Percentiles rank a stretch among this genome's conserved stretches.
These are phyloP conservation scores for Hirschioporus abietinus DNA, from an alignment of 768 basidiomycete species.

Conservation along the genomic window DNA sequence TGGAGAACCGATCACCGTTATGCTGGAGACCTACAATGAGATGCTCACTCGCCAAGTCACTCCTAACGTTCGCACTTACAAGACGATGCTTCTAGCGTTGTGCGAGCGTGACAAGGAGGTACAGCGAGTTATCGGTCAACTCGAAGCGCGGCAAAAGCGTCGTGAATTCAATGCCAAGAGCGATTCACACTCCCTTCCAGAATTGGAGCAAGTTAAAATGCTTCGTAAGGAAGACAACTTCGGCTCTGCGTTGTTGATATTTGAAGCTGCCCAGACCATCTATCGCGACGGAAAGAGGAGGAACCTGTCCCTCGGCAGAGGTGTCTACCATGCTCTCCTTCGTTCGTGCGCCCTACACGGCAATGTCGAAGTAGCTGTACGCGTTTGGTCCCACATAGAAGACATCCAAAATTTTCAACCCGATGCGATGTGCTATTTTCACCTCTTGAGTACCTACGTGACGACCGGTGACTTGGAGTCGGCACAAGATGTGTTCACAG, in stretches of 20 bases:
- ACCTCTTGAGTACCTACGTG: slow-evolving; percentile 56
- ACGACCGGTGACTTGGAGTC: slow-evolving; percentile 43
- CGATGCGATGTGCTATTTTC: slow-evolving; percentile 37
- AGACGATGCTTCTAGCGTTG: slow-evolving; percentile 54
- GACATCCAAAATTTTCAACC: slow-evolving; percentile 29
- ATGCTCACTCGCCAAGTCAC: slow-evolving; percentile 57
- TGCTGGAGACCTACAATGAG: slow-evolving; percentile 67
- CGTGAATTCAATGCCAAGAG: slow-evolving; percentile 24
- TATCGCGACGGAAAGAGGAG: slow-evolving; percentile 27
- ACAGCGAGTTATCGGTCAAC: slow-evolving; percentile 33
- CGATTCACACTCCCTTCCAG: slow-evolving; percentile 20
- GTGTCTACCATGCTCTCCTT: slow-evolving; percentile 51
- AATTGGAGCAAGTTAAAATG: slow-evolving; percentile 33
- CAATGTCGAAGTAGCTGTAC: slow-evolving; percentile 55
- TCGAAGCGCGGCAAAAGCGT: slow-evolving; percentile 39
- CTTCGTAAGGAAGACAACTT: slow-evolving; percentile 68
- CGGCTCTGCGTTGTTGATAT: slow-evolving; percentile 63
- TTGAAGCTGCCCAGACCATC: slow-evolving; percentile 49
- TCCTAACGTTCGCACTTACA: slow-evolving; percentile 62
- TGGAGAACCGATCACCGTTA: slow-evolving; percentile 49
- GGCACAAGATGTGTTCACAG: slow-evolving; percentile 56
- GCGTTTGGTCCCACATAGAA: slow-evolving; percentile 62
- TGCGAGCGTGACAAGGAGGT: slow-evolving; percentile 67
- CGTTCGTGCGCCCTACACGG: slow-evolving; percentile 54
- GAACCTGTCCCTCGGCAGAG: slow-evolving; percentile 14